Conservation (phyloP, 352 stramenopile species). For the Pythium coloratum region DNA sequence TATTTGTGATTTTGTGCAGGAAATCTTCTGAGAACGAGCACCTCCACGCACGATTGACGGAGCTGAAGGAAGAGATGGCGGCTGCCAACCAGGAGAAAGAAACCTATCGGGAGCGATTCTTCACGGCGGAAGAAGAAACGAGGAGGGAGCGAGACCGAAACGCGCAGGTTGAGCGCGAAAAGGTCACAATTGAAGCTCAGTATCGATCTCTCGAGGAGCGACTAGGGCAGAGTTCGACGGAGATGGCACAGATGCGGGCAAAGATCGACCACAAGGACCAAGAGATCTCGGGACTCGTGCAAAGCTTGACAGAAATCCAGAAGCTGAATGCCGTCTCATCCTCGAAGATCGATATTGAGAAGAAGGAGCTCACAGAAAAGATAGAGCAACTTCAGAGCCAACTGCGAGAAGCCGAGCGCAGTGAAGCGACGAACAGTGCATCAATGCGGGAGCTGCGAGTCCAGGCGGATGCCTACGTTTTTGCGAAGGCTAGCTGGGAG, state of each 20-base stretch:
- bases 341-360: slow-evolving; percentile 65
- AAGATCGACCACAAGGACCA: slow-evolving; percentile 70
- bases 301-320: slow-evolving; percentile 74
- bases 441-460: slow-evolving; percentile 50
- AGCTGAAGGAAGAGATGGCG: slow-evolving; percentile 51
- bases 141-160: slow-evolving; percentile 56
- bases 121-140: slow-evolving; percentile 43
- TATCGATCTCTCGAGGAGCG: slow-evolving; percentile 55
- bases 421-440: slow-evolving; percentile 43
- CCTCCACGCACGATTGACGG: slow-evolving; percentile 49
- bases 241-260: slow-evolving; percentile 51
- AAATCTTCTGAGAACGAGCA: slow-evolving; percentile 57
- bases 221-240: slow-evolving; percentile 31
- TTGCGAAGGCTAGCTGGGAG: slow-evolving; percentile 31
- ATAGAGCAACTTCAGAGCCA: slow-evolving; percentile 52
- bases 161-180: slow-evolving; percentile 59
- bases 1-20: slow-evolving; percentile 8
- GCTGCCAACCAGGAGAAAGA: slow-evolving; percentile 50
- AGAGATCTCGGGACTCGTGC: slow-evolving; percentile 64
- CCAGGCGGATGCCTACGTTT: slow-evolving; percentile 40
- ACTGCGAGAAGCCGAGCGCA: slow-evolving; percentile 50
- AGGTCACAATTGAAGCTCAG: slow-evolving; percentile 58
- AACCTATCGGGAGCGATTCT: slow-evolving; percentile 42
- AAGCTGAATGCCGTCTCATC: slow-evolving; percentile 67
- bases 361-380: slow-evolving; percentile 65